Percentiles rank a stretch among this genome's conserved stretches.
These are phyloP conservation scores for Suhomyces maxii DNA, from an alignment of 1,139 yeast genomes.

Conservation along the genomic window DNA sequence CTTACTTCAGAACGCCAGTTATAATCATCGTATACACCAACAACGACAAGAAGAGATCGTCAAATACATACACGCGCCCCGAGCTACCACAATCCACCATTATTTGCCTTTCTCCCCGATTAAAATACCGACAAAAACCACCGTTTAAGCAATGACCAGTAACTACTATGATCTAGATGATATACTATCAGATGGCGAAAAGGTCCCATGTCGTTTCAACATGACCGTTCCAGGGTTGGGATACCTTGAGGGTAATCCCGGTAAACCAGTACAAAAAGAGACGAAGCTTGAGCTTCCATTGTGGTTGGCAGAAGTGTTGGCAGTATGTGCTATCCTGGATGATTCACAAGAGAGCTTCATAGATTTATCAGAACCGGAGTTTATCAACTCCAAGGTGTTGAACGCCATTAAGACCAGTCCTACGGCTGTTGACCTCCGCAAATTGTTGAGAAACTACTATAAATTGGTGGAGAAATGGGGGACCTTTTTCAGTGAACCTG, in stretches of 20 bases:
- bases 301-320: constrained; percentile 85
- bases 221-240: constrained; percentile 83
- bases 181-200: constrained; percentile 70
- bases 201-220: constrained; percentile 77
- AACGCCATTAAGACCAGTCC: constrained; percentile 85
- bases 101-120: too few species aligned
- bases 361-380: constrained; percentile 67
- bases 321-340: constrained; percentile 47
- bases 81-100: too few species aligned
- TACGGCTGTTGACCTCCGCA: constrained; percentile 62
- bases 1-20: too few species aligned
- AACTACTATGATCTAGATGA: constrained; percentile 83
- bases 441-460: constrained; percentile 67
- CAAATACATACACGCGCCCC: too few species aligned
- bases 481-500: constrained; percentile 63
- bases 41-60: too few species aligned
- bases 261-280: constrained; percentile 59
- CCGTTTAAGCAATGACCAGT: constrained; percentile 5
- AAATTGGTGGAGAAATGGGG: constrained; percentile 75
- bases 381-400: constrained; percentile 59
- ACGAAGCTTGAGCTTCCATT: constrained; percentile 79
- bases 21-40: too few species aligned
- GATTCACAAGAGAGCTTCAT: constrained; percentile 57
- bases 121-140: too few species aligned
- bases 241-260: constrained; percentile 81